Base-by-base conservation (phyloP, 2,329 filamentous ascomycete species). In the Xylaria sp. region DNA sequence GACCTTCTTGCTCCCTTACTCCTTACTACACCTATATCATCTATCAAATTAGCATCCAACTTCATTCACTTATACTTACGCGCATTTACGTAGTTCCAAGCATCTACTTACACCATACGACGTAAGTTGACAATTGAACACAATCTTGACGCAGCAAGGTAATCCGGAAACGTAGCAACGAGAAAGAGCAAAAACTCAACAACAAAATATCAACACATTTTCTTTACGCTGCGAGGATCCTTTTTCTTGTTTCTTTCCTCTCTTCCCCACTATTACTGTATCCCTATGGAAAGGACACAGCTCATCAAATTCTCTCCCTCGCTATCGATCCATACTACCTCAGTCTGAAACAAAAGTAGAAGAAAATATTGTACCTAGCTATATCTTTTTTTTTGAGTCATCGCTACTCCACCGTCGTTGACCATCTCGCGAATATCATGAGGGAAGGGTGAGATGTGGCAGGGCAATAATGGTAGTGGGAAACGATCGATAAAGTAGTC, bases 401-500 rank as follows among this genome's bases (percentile, higher is more conserved):
- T 54, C n/a, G 43, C 28, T 25, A 25, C 20, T 25, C 39, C 23
- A 12, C 20, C 9, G 8, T 18, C 18, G 2, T 15, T 1, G 20
- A 10, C 18, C 28, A 7, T 33, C 15, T 28, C 9, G 23, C 5
- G 9, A 39, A 18, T 9, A 43, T 15, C 7, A 5, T 18, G 20
- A 23, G 18, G 12, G 18, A 18, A 23, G 23, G 28, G 13, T 5
- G 9, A 56, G 18, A 41, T 28, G 18, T 18, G 12, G 28, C 18
- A 10, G 12, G 39, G 13, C 12, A 39, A n/a, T 48, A 13, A 18
- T 13, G 36, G 41, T 46, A 18, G 36, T 54, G 5, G 43, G 31
- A 33, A 62, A 66, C 28, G 62, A 62, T 56, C 10, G 57, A 13
- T 20, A n/a, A 12, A 36, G 8, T 48, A 52, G 57, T 66, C 48